Conservation (phyloP, 208 protist species). For the Crithidia mellificae region DNA sequence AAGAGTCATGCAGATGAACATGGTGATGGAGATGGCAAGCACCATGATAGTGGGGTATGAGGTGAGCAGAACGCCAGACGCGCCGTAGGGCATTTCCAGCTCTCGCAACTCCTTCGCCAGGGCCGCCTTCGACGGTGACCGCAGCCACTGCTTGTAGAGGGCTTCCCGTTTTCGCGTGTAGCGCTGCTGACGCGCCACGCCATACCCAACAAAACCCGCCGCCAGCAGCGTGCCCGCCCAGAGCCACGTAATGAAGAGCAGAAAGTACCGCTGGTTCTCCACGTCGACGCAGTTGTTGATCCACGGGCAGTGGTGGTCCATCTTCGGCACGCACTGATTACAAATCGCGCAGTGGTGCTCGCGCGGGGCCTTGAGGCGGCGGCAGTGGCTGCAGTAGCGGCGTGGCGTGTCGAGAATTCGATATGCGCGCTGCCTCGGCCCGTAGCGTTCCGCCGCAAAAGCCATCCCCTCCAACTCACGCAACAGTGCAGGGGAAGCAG, state of each 20-base stretch:
- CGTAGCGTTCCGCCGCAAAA: constrained; percentile 28
- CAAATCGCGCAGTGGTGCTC: constrained; percentile 94
- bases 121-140: constrained; percentile 1
- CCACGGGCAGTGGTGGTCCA: constrained; percentile 97
- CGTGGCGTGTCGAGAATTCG: constrained; percentile 62
- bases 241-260: constrained; percentile 86
- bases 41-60: constrained; percentile 38
- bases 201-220: constrained; percentile 73
- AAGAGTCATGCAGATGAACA: constrained; percentile 55
- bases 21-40: constrained; percentile 31
- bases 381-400: constrained; percentile 66
- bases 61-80: constrained; percentile 28
- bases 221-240: too few species aligned
- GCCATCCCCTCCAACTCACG: constrained; percentile 50
- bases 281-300: constrained; percentile 97
- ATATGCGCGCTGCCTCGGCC: constrained; percentile 30
- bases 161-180: constrained; percentile 20
- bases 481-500: constrained; percentile 12
- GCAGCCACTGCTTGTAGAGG: constrained; percentile 13
- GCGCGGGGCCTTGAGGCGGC: constrained; percentile 81
- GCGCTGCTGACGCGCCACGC: constrained; percentile 19
- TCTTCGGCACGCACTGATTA: constrained; percentile 92
- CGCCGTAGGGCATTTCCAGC: constrained; percentile 39
- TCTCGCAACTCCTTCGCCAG: constrained; percentile 11
- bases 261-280: constrained; percentile 91